These are phyloP conservation scores for Trichomonascus vanleenenianus DNA, from an alignment of 805 yeast species.

Conservation along the genomic window DNA sequence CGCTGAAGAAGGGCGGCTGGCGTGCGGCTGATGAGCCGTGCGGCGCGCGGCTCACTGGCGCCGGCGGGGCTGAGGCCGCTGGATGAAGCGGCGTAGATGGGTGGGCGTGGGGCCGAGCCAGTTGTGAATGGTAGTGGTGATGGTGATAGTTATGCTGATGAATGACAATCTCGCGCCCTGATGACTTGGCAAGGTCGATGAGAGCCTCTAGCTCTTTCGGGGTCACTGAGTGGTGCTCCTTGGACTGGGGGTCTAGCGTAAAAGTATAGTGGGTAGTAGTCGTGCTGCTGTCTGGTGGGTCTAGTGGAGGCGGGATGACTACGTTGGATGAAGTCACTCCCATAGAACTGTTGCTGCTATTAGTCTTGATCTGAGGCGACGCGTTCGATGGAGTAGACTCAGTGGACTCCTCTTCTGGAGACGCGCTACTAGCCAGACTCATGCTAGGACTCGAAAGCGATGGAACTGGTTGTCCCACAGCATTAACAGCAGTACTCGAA, in stretches of 20 bases:
- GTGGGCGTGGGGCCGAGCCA: conserved; percentile 1
- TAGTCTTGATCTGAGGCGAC: background rate
- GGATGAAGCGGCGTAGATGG: background rate
- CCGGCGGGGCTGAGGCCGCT: background rate
- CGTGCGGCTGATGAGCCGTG: too few relatives aligned
- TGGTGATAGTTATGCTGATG: conserved; percentile 82
- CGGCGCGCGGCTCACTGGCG: too few relatives aligned
- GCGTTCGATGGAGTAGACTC: background rate
- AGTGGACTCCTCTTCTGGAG: background rate
- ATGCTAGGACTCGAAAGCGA: background rate
- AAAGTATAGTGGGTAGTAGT: conserved; percentile 4
- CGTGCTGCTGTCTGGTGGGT: conserved; percentile 1
- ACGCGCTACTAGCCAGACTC: background rate
- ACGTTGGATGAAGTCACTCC: conserved; percentile 3
- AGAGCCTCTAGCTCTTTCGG: conserved; percentile 22
- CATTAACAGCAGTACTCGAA: background rate
- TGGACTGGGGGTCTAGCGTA: conserved; percentile 2
- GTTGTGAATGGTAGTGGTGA: conserved; percentile 27
- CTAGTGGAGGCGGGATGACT: background rate
- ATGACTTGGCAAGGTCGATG: conserved; percentile 18
- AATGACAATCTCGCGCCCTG: conserved; percentile 41
- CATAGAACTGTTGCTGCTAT: background rate
- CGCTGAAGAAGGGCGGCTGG: background rate
- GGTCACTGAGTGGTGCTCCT: conserved; percentile 11
- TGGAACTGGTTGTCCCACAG: background rate